phyloP scores from a whole-genome alignment of 257 asterid species.

The Gentiana straminea region DNA sequence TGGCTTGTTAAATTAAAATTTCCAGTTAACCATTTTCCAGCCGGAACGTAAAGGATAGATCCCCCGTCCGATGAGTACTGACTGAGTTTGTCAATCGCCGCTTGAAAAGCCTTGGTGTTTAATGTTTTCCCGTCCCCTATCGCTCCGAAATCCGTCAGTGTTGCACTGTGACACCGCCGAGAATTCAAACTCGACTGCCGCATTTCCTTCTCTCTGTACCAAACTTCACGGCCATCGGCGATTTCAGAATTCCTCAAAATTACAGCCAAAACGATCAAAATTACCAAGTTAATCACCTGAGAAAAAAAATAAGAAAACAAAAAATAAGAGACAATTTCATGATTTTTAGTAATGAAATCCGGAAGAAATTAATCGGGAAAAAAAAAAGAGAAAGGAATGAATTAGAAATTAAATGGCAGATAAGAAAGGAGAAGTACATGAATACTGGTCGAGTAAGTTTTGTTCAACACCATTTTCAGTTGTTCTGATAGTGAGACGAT shows the following conservation, averaged over 20 bases:
- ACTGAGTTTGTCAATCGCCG: constrained; percentile 54
- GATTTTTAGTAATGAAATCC: not conserved
- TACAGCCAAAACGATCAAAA: constrained; percentile 17
- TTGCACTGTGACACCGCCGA: constrained; percentile 52
- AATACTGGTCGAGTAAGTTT: constrained; percentile 1
- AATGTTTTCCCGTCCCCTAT: constrained; percentile 82
- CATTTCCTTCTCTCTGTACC: not conserved
- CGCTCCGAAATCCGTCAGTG: constrained; percentile 76
- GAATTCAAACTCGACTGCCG: constrained; percentile 42
- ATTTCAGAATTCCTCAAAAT: constrained; percentile 24
- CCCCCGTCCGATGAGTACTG: constrained; percentile 62
- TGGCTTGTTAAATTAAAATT: constrained; percentile 83
- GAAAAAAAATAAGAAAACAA: not conserved
- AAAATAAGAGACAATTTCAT: too few relatives aligned
- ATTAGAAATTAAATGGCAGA: too few relatives aligned
- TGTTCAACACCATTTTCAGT: constrained; percentile 5
- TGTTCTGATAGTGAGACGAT: not conserved
- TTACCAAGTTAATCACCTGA: constrained; percentile 24
- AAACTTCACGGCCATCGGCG: constrained; percentile 17
- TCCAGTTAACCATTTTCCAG: constrained; percentile 88
- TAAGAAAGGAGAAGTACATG: not conserved
- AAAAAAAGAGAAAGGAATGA: not conserved
- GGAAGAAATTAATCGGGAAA: not conserved
- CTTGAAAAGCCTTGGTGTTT: constrained; percentile 58
- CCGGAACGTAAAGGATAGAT: constrained; percentile 67